A percentile compares a stretch with the other conserved stretches of the same genome.
Conservation (phyloP, 306 rosid species). For the Lupinus albus region DNA sequence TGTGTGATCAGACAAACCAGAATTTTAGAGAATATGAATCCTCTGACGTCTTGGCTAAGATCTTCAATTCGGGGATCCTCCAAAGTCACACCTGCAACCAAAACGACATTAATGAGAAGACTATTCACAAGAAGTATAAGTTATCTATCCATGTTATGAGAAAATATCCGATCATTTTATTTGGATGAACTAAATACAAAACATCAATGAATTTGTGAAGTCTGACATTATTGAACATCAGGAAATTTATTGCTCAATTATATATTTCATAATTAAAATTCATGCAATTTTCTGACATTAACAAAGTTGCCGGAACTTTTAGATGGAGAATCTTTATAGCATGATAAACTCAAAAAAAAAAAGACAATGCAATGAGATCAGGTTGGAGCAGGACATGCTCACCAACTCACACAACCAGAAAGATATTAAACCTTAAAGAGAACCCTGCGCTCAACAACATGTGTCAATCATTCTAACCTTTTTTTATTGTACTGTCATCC, state of each 20-base stretch:
- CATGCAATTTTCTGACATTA: no score
- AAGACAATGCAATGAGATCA: no score
- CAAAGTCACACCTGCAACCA: constrained; percentile 75
- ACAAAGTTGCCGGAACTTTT: no score
- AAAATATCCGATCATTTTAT: constrained; percentile 16
- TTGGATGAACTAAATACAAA: background rate
- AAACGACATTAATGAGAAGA: constrained; percentile 30
- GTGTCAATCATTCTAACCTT: constrained; percentile 63
- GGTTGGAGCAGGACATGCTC: no score
- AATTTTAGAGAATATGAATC: constrained; percentile 93
- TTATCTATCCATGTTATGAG: constrained; percentile 7
- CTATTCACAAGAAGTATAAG: constrained; percentile 33
- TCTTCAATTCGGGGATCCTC: constrained; percentile 98
- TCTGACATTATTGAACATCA: no score
- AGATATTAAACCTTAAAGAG: constrained; percentile 14
- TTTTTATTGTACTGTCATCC: constrained; percentile 81
- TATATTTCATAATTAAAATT: no score
- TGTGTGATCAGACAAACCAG: constrained; percentile 66
- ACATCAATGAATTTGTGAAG: background rate
- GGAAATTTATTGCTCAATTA: no score
- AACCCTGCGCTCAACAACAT: constrained; percentile 15
- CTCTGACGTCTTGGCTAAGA: constrained; percentile 98
- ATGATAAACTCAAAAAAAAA: no score
- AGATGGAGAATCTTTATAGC: no score
- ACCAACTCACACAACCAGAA: no score